These are phyloP conservation scores for Babesia ovata DNA, from an alignment of 169 alveolate species.

Conservation along the genomic window DNA sequence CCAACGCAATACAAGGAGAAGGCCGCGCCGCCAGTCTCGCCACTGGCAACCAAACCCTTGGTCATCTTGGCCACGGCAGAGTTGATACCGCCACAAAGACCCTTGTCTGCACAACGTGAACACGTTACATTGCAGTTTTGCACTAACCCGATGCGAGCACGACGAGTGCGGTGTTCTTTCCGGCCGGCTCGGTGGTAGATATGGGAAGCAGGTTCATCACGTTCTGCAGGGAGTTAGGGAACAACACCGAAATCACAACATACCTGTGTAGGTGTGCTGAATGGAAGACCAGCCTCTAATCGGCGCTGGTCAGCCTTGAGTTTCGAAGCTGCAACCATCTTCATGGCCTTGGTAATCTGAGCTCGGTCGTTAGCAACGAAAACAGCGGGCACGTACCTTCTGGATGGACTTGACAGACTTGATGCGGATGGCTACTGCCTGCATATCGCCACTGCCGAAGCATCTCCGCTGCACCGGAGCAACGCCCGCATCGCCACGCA, in stretches of 20 bases:
- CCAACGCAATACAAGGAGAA: conserved; percentile 62
- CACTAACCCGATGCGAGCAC: conserved; percentile 61
- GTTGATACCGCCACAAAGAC: conserved; percentile 87
- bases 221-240: conserved; percentile 26
- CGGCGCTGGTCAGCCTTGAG: conserved; percentile 88
- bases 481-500: conserved; percentile 23
- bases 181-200: conserved; percentile 56
- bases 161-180: conserved; percentile 57
- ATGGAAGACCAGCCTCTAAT: conserved; percentile 76
- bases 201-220: conserved; percentile 69
- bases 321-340: conserved; percentile 96
- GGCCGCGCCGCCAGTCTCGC: conserved; percentile 43
- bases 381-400: conserved; percentile 73
- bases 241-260: neutral
- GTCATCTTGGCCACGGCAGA: conserved; percentile 73
- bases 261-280: conserved; percentile 74
- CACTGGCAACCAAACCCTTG: conserved; percentile 47
- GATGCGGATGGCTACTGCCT: conserved; percentile 86
- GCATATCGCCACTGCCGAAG: conserved; percentile 79
- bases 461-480: conserved; percentile 35
- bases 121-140: neutral
- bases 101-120: conserved; percentile 75
- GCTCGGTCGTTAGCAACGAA: neutral
- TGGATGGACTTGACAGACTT: conserved; percentile 91
- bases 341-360: conserved; percentile 88